Evolutionary conservation across 75 land plant genomes (phyloP), one percentile per base, ranked within the genome.

Genomic region (Selaginella tamariscina): DNA sequence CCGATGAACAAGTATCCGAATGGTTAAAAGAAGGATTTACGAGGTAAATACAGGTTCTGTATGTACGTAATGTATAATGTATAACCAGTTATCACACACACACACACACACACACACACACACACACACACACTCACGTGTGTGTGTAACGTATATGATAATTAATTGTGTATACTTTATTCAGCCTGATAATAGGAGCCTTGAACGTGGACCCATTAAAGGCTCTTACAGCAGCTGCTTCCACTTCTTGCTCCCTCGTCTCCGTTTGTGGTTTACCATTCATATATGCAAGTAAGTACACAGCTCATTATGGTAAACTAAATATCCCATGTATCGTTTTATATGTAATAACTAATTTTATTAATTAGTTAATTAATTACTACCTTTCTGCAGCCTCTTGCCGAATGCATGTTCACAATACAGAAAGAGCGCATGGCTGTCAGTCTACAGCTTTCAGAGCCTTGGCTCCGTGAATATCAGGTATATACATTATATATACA

Each of bases 381-480:
- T 39, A 5, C 49, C 15, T 54, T 11, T 31, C 32, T 73, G 73
- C 85, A 94, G 91, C 96, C 98, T 71, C 86, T 94, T 69, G 91
- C 91, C 30, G 79, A 77, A 32, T 94, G 98, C 85, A 94, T 89
- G 98, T 81, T 83, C 55, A 74, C 79, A 55, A 70, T 94, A 33
- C 98, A 85, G 65, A 60, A 66, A 32, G 76, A 68, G 33, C 86
- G 73, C 66, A 76, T 89, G 83, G 98, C 98, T 13, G 79, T 94
- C 13, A 77, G 79, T 27, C 71, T 94, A 69, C 92, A 94, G 84
- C 82, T 94, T 69, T 78, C 81, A 39, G 98, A 94, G 72, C 98
- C 98, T 30, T 94, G 96, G 96, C 74, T 87, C n/a, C 88, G 96
- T 20, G 98, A 94, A 72, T 94, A 87, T 73, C 98, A 94, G 91